These are phyloP conservation scores for Sphaerosporella brunnea DNA, from an alignment of 495 filamentous ascomycete species.

Conservation along the genomic window DNA sequence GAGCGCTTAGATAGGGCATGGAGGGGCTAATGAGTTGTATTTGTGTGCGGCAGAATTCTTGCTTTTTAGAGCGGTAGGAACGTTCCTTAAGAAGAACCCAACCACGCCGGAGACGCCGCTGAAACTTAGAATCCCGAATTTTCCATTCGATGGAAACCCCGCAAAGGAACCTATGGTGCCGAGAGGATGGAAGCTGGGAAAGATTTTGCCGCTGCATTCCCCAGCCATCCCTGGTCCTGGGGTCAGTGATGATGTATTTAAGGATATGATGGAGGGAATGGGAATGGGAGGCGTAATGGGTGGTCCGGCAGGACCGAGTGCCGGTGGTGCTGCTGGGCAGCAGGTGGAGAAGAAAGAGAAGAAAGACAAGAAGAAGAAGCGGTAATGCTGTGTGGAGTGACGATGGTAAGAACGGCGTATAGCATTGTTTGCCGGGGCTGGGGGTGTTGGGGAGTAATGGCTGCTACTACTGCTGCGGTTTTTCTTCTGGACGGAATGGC, in stretches of 20 bases:
- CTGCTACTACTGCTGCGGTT: no score
- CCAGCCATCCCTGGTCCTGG: slow-evolving; percentile 83
- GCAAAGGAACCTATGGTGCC: slow-evolving; percentile 59
- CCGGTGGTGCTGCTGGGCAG: slow-evolving; percentile 21
- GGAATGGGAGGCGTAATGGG: slow-evolving; percentile 36
- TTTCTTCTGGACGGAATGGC: no score
- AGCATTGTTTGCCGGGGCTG: not conserved
- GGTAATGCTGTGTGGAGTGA: not conserved
- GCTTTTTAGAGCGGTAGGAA: slow-evolving; percentile 57
- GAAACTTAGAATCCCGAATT: slow-evolving; percentile 45
- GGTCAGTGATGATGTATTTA: slow-evolving; percentile 87
- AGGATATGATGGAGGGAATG: slow-evolving; percentile 97
- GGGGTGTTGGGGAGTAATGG: no score
- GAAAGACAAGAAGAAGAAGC: slow-evolving; percentile 32
- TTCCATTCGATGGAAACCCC: slow-evolving; percentile 45
- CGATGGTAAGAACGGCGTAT: not conserved
- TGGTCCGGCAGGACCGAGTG: slow-evolving; percentile 26
- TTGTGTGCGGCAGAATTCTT: slow-evolving; percentile 74
- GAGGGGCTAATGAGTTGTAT: not conserved
- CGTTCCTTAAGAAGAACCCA: slow-evolving; percentile 58
- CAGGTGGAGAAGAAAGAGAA: slow-evolving; percentile 33
- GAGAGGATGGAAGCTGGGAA: slow-evolving; percentile 78
- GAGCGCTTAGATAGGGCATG: not conserved
- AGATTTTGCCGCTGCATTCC: slow-evolving; percentile 66
- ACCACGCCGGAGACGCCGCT: slow-evolving; percentile 50